These are phyloP conservation scores for Bullera alba DNA, from an alignment of 768 basidiomycete species.

Conservation along the genomic window DNA sequence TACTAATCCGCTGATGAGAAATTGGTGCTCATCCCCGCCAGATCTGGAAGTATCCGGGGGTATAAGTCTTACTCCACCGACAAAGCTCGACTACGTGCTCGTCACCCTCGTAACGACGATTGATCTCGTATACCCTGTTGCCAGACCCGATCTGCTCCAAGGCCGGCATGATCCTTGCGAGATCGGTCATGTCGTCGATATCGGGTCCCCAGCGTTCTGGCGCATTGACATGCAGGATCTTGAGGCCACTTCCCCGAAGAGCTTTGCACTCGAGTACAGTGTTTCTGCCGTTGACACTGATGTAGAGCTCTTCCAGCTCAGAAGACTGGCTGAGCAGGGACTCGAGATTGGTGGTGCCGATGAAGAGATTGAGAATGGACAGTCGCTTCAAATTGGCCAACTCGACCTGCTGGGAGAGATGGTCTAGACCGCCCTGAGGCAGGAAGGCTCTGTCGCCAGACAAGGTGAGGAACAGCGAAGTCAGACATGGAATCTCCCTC, in stretches of 20 bases:
- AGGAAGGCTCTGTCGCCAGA: slow-evolving; percentile 15
- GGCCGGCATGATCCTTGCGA: slow-evolving; percentile 11
- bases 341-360: slow-evolving; percentile 9
- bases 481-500: slow-evolving; percentile 4
- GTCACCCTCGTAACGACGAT: slow-evolving; percentile 16
- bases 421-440: slow-evolving; percentile 6
- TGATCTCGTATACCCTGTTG: slow-evolving; percentile 35
- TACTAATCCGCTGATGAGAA: no score
- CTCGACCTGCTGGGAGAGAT: slow-evolving; percentile 9
- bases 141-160: slow-evolving; percentile 29
- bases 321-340: slow-evolving; percentile 6
- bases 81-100: slow-evolving; percentile 16
- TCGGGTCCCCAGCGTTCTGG: slow-evolving; percentile 24
- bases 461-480: slow-evolving; percentile 25
- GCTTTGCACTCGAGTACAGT: slow-evolving; percentile 15
- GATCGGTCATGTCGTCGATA: slow-evolving; percentile 15
- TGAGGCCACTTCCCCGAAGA: slow-evolving; percentile 1
- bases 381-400: slow-evolving; percentile 14
- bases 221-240: slow-evolving; percentile 28
- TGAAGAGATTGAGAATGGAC: slow-evolving; percentile 27
- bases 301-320: slow-evolving; percentile 27
- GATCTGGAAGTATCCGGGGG: slow-evolving; percentile 34
- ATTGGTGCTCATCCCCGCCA: no score
- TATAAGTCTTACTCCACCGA: slow-evolving; percentile 25
- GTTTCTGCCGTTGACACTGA: slow-evolving; percentile 17